These are phyloP conservation scores for Colletotrichum noveboracense DNA, from an alignment of 2,329 filamentous ascomycete species.

Conservation along the genomic window DNA sequence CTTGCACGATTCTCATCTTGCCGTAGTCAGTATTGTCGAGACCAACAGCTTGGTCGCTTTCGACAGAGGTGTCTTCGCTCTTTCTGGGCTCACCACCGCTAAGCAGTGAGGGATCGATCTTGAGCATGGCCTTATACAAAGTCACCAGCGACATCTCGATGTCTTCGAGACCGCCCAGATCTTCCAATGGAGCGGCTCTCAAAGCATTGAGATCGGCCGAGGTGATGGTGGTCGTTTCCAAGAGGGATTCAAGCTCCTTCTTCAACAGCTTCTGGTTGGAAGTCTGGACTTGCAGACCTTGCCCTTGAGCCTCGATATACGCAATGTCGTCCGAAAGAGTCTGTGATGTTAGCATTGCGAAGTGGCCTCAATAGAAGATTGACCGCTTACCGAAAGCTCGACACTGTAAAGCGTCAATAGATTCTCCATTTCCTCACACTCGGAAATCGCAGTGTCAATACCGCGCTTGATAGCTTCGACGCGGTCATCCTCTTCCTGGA, in stretches of 20 bases:
- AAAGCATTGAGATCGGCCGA: slow-evolving; percentile 76
- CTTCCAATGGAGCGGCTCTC: slow-evolving; percentile 75
- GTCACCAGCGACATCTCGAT: slow-evolving; percentile 80
- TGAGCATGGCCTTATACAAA: slow-evolving; percentile 90
- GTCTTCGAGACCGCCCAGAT: slow-evolving; percentile 71
- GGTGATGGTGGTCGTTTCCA: slow-evolving; percentile 91
- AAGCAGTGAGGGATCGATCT: slow-evolving; percentile 84
- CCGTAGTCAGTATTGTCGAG: slow-evolving; percentile 72
- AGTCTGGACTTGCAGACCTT: slow-evolving; percentile 95
- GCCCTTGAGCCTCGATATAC: slow-evolving; percentile 96
- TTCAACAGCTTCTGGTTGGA: slow-evolving; percentile 95
- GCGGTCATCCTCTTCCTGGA: slow-evolving; percentile 86
- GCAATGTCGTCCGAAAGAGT: slow-evolving; percentile 95
- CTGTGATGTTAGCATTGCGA: slow-evolving; percentile 47
- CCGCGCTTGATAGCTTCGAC: slow-evolving; percentile 85
- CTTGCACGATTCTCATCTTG: slow-evolving; percentile 91
- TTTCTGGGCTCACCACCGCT: slow-evolving; percentile 51
- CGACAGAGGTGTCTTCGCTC: slow-evolving; percentile 52
- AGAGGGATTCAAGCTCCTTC: slow-evolving; percentile 85
- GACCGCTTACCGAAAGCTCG: slow-evolving; percentile 77
- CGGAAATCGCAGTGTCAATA: slow-evolving; percentile 87
- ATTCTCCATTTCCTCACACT: slow-evolving; percentile 96
- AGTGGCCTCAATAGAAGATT: neutral
- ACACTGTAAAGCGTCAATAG: slow-evolving; percentile 93
- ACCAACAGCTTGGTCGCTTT: slow-evolving; percentile 43